phyloP scores from a whole-genome alignment of 1,139 yeast species.

The Saccharomycopsis phalli region DNA sequence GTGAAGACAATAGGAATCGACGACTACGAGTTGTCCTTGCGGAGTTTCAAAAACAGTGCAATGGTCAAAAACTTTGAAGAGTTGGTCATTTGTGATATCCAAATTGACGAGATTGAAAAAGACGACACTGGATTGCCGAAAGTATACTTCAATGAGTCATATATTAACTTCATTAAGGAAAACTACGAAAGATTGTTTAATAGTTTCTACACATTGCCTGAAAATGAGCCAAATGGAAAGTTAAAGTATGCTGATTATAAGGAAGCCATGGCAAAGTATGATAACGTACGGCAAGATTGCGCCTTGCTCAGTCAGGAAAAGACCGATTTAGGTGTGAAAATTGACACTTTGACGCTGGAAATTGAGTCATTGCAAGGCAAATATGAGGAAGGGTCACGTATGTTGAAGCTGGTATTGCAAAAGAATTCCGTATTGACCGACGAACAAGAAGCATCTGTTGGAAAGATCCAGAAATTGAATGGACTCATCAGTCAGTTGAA shows the following conservation, averaged over 20 bases:
- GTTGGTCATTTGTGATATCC: constrained; percentile 31
- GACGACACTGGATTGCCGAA: constrained; percentile 85
- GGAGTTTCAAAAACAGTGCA: constrained; percentile 57
- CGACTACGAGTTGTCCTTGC: constrained; percentile 64
- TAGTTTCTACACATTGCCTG: constrained; percentile 70
- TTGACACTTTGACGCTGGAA: constrained; percentile 22
- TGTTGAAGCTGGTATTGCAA: too few species aligned
- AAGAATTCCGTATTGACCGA: constrained; percentile 1
- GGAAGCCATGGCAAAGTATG: constrained; percentile 24
- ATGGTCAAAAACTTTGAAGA: constrained; percentile 50
- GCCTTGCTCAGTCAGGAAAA: too few species aligned
- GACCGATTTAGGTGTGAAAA: constrained; percentile 23
- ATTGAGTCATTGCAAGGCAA: constrained; percentile 20
- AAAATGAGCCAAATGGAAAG: constrained; percentile 55
- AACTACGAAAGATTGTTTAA: constrained; percentile 60
- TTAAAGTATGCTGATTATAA: constrained; percentile 55
- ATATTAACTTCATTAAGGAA: constrained; percentile 54
- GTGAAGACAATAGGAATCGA: constrained; percentile 71
- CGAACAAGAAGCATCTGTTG: constrained; percentile 5
- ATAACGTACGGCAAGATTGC: constrained; percentile 19
- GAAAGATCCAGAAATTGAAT: constrained; percentile 14
- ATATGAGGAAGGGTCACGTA: constrained; percentile 18
- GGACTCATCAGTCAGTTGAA: constrained; percentile 21
- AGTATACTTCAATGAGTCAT: constrained; percentile 60
- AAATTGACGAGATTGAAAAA: constrained; percentile 31